Evolutionary conservation across 2,329 filamentous ascomycete species (phyloP).

Genomic region (Calonectria leucothoes): DNA sequence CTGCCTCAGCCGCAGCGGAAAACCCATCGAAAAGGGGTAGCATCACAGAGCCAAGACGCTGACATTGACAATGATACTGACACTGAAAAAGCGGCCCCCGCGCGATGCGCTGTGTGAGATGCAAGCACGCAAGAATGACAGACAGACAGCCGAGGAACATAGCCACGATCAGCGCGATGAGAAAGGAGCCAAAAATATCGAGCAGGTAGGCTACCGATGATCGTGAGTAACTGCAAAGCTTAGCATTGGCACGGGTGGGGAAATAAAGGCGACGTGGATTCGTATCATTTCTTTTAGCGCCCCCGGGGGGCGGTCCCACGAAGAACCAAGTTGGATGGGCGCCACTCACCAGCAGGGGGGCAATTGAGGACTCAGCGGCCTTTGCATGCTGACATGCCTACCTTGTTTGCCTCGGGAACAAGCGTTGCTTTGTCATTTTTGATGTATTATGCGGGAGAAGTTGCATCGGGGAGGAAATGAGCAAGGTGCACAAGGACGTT

Average conservation of each 20-base stretch:
- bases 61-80: neutral
- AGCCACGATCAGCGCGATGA: neutral
- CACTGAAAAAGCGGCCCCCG: neutral
- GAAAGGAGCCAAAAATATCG: neutral
- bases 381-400: neutral
- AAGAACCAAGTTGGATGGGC: neutral
- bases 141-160: neutral
- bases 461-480: neutral
- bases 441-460: constrained; percentile 11
- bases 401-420: neutral
- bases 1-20: neutral
- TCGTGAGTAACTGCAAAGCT: neutral
- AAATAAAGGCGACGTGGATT: neutral
- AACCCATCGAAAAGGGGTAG: neutral
- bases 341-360: neutral
- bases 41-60: neutral
- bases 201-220: neutral
- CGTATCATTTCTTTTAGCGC: constrained; percentile 1
- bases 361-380: neutral
- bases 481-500: neutral
- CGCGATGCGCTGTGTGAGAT: neutral
- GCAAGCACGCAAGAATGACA: neutral
- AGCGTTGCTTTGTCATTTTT: neutral
- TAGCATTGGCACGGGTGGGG: neutral
- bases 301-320: neutral